These are phyloP conservation scores for Rhizoctonia solani DNA, from an alignment of 1,284 basidiomycete genomes.

Conservation along the genomic window DNA sequence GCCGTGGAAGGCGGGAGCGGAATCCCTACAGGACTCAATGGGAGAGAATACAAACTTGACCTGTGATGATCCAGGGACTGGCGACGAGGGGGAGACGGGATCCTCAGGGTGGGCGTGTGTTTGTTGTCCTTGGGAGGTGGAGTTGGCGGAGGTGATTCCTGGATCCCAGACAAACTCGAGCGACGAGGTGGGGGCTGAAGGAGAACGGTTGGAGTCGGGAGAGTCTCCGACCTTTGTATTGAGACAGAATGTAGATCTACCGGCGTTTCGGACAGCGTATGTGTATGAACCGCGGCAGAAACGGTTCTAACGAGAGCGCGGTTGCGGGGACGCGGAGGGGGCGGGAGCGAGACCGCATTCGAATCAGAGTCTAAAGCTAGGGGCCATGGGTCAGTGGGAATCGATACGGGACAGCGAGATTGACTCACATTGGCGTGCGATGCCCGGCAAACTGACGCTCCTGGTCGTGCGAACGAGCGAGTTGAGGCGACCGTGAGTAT, in stretches of 20 bases:
- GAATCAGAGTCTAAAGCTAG: conserved; percentile 4
- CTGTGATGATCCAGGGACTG: background rate
- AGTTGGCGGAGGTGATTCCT: too few relatives aligned
- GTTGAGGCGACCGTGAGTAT: background rate
- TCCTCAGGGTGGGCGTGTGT: too few relatives aligned
- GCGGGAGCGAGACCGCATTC: conserved; percentile 22
- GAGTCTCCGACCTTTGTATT: background rate
- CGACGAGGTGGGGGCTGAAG: background rate
- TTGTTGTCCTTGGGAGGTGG: too few relatives aligned
- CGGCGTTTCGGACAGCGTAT: background rate
- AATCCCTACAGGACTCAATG: background rate
- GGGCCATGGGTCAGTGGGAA: background rate
- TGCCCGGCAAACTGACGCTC: background rate
- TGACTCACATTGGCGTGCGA: conserved; percentile 2
- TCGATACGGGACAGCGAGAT: background rate
- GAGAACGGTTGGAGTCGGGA: background rate
- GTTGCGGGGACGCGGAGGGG: conserved; percentile 27
- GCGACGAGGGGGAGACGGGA: too few relatives aligned
- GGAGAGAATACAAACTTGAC: background rate
- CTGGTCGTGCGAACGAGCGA: background rate
- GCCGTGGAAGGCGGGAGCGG: background rate
- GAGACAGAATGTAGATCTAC: conserved; percentile 5
- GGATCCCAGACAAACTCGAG: background rate
- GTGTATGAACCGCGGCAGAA: background rate
- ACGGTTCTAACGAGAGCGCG: conserved; percentile 9